Percentiles rank a stretch among this genome's conserved stretches.
Evolutionary conservation across 2,329 filamentous ascomycete genomes (phyloP).

Genomic region (Corynespora cassiicola): DNA sequence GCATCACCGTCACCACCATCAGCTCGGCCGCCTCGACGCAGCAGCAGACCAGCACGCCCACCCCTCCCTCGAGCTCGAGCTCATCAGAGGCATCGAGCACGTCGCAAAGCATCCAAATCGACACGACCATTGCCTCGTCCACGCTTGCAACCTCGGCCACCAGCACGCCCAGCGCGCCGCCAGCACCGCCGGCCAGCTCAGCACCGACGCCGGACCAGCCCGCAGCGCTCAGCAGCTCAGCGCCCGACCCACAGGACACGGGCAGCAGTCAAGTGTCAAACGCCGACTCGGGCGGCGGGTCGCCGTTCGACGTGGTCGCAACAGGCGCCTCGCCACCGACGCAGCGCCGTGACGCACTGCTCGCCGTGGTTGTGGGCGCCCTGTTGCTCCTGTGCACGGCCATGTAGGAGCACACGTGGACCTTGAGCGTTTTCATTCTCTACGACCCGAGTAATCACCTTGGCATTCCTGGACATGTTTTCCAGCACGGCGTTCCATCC

Average conservation of each 20-base stretch:
- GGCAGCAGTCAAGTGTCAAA: constrained; percentile 40
- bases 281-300: constrained; percentile 51
- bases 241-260: constrained; percentile 17
- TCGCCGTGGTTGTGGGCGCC: no score
- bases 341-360: constrained; percentile 7
- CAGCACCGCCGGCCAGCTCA: constrained; percentile 1
- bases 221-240: constrained; percentile 12
- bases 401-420: no score
- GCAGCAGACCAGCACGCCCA: constrained; percentile 17
- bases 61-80: no score
- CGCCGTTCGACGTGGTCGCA: constrained; percentile 50
- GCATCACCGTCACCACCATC: constrained; percentile 30
- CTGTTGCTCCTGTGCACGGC: no score
- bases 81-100: constrained; percentile 3
- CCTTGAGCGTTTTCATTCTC: no score
- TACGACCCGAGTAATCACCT: no score
- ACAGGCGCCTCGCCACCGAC: constrained; percentile 23
- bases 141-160: constrained; percentile 13
- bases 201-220: constrained; percentile 17
- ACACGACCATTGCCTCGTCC: not conserved
- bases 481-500: no score
- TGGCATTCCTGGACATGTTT: no score
- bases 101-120: constrained; percentile 3
- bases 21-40: constrained; percentile 17
- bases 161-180: constrained; percentile 11